Evolutionary conservation across 805 yeast species (phyloP).

Genomic region (Yarrowia keelungensis): DNA sequence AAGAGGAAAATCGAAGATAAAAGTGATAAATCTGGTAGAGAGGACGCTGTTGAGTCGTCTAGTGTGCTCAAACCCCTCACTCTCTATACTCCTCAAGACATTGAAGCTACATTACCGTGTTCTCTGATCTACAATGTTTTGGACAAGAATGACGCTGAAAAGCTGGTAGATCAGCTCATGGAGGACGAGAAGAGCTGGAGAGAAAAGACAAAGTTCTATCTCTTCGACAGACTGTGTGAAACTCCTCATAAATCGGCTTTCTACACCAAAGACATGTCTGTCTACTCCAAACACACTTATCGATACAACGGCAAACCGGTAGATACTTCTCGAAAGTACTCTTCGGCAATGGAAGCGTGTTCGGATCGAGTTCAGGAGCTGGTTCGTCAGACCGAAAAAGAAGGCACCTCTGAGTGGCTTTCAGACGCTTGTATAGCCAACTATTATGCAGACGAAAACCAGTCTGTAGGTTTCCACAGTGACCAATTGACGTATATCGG

Average conservation of each 20-base stretch:
- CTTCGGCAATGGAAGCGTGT: slow-evolving; percentile 54
- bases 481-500: slow-evolving; percentile 77
- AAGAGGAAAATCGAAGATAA: not conserved
- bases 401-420: slow-evolving; percentile 55
- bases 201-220: slow-evolving; percentile 57
- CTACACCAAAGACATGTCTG: slow-evolving; percentile 48
- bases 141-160: slow-evolving; percentile 58
- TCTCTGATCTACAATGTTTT: slow-evolving; percentile 60
- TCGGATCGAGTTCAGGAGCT: slow-evolving; percentile 53
- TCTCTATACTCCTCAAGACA: slow-evolving; percentile 59
- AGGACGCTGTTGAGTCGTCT: too few relatives aligned
- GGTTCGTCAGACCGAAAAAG: slow-evolving; percentile 51
- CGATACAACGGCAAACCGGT: slow-evolving; percentile 54
- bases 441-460: slow-evolving; percentile 57
- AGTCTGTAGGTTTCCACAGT: slow-evolving; percentile 75
- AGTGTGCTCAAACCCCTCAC: not conserved
- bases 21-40: not conserved
- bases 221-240: slow-evolving; percentile 66
- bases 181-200: slow-evolving; percentile 54
- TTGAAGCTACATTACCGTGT: slow-evolving; percentile 59
- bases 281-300: slow-evolving; percentile 41
- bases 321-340: slow-evolving; percentile 50
- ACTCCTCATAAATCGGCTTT: slow-evolving; percentile 62
- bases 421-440: slow-evolving; percentile 65
- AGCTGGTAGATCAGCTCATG: slow-evolving; percentile 54